Base-by-base conservation (phyloP, 2,329 filamentous ascomycete species). In the Paecilomyces fulvus region DNA sequence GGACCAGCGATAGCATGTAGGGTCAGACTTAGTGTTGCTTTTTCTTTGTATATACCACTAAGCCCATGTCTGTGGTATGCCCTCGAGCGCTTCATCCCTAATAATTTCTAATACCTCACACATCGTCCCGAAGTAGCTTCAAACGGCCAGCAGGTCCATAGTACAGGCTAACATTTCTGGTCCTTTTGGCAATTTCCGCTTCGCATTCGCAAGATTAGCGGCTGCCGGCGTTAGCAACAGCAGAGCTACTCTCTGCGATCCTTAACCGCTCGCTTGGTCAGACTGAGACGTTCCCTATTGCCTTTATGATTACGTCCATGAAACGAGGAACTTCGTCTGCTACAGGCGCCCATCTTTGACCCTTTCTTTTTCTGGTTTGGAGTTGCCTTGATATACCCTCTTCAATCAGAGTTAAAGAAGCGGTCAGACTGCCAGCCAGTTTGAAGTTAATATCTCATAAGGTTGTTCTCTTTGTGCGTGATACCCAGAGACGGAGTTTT, bases 261-360 rank as follows among this genome's bases (percentile, higher is more conserved):
- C 37, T 12, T 43, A 6, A n/a, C 37, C 37, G 14, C 37, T 17
- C 14, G n/a, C 17, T 17, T 43, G 7, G 37, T 8, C 37, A 17
- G 7, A 4, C 37, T 43, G n/a, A 9, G 3, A 43, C 3, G 37
- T n/a, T 43, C 54, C 49, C 53, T 17, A 46, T 48, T 54, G 53
- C 54, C 55, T 56, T 53, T 55, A 62, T 63, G 63, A 60, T 61
- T 59, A 60, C 61, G 59, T 53, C 52, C 49, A 56, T 58, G 37
- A 43, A 43, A 43, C 37, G 17, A 43, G 37, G 14, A 17, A 43
- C 37, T 43, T 20, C 37, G 17, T 43, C 37, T 17, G 9, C 14
- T 17, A 17, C 37, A n/a, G n/a, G 37, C 8, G 17, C 37, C 37
- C 20, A n/a, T 31, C 50, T 30, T 37, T 17, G 43, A 55, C 25